A percentile compares a stretch with the other conserved stretches of the same genome.
Evolutionary conservation across 2,329 filamentous ascomycete species (phyloP).

Genomic region (Aspergillus sp.): DNA sequence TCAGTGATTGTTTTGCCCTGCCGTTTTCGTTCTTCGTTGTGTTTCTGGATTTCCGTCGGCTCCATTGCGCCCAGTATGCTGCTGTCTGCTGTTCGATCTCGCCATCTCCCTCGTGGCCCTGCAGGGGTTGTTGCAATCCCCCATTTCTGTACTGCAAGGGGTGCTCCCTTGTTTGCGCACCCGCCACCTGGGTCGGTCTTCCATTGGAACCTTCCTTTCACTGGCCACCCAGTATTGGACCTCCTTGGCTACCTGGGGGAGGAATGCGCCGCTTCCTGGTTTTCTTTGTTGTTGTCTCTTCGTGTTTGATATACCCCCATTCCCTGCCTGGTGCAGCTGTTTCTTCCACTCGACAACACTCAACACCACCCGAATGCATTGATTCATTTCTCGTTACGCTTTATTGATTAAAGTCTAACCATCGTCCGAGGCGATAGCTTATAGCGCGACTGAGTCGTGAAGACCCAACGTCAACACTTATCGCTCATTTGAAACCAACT

Average conservation of each 20-base stretch:
- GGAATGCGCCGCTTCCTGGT: conserved; percentile 6
- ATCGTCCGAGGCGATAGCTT: conserved; percentile 17
- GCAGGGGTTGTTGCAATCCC: neutral
- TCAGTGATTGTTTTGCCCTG: neutral
- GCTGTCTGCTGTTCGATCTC: neutral
- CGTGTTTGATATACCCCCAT: conserved; percentile 11
- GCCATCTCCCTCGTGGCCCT: conserved; percentile 6
- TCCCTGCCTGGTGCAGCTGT: neutral
- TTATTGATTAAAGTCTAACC: conserved; percentile 10
- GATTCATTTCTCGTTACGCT: neutral
- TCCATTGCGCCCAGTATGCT: too few species aligned
- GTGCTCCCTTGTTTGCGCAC: conserved; percentile 10
- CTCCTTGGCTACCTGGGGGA: neutral
- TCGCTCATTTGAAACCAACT: conserved; percentile 15
- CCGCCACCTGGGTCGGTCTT: conserved; percentile 9
- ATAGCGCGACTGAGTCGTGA: conserved; percentile 10
- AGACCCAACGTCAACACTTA: conserved; percentile 6
- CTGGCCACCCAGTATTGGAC: neutral
- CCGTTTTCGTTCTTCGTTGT: neutral
- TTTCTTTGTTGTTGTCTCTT: conserved; percentile 10
- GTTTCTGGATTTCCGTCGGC: neutral
- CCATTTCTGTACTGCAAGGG: conserved; percentile 13
- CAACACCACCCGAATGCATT: neutral
- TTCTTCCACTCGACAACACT: neutral
- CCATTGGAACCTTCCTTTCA: neutral